Evolutionary conservation across 2,329 filamentous ascomycete genomes (phyloP).

Genomic region (Talaromyces islandicus): DNA sequence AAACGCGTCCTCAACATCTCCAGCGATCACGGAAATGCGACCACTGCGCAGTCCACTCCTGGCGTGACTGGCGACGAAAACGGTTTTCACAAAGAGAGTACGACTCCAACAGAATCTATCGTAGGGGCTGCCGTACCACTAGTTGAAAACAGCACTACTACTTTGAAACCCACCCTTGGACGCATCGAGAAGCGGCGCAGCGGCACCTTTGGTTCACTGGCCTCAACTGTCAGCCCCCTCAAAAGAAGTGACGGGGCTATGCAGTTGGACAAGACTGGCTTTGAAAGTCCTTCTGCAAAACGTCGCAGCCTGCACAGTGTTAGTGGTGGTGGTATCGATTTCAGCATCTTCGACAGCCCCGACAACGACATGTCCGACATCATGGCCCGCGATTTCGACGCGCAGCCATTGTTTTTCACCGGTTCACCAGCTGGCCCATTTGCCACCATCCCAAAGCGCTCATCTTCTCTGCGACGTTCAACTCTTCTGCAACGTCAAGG

Average conservation of each 20-base stretch:
- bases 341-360: slow-evolving; percentile 67
- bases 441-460: slow-evolving; percentile 58
- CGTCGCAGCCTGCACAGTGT: slow-evolving; percentile 78
- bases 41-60: slow-evolving; percentile 44
- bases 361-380: slow-evolving; percentile 20
- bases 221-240: slow-evolving; percentile 69
- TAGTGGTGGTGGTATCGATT: slow-evolving; percentile 52
- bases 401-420: slow-evolving; percentile 20
- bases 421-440: slow-evolving; percentile 42
- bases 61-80: slow-evolving; percentile 41
- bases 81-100: slow-evolving; percentile 14
- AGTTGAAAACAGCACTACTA: slow-evolving; percentile 32
- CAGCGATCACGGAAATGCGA: slow-evolving; percentile 64
- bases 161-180: slow-evolving; percentile 34
- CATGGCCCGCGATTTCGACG: slow-evolving; percentile 21
- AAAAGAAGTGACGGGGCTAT: slow-evolving; percentile 89
- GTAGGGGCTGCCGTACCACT: neutral
- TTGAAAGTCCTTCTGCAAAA: slow-evolving; percentile 85
- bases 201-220: slow-evolving; percentile 42
- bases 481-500: slow-evolving; percentile 79
- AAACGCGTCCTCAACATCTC: slow-evolving; percentile 69
- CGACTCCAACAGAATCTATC: slow-evolving; percentile 1
- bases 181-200: slow-evolving; percentile 46
- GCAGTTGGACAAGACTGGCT: slow-evolving; percentile 71
- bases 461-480: slow-evolving; percentile 75